Evolutionary conservation across 2,329 filamentous ascomycete species (phyloP).

Genomic region (Zymoseptoria crescenta): DNA sequence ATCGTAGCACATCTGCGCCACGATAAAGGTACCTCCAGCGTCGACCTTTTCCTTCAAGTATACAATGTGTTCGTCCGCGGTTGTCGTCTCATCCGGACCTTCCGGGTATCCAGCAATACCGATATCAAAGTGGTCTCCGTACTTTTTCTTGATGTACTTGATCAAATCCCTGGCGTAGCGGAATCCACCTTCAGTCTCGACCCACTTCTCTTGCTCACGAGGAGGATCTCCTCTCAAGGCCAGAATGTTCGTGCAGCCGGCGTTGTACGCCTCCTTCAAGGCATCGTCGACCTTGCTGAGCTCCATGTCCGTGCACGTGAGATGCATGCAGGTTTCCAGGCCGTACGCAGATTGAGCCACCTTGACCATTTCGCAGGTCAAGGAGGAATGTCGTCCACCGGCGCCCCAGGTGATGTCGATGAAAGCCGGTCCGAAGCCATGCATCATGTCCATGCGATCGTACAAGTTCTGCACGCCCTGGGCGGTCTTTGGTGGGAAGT

Average conservation of each 20-base stretch:
- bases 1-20: slow-evolving; percentile 99
- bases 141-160: slow-evolving; percentile 68
- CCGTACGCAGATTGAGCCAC: slow-evolving; percentile 93
- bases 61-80: slow-evolving; percentile 75
- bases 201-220: slow-evolving; percentile 89
- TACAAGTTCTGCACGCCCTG: slow-evolving; percentile 98
- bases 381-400: slow-evolving; percentile 78
- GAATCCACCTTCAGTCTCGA: slow-evolving; percentile 71
- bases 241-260: slow-evolving; percentile 94
- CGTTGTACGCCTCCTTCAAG: slow-evolving; percentile 78
- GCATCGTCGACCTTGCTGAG: slow-evolving; percentile 84
- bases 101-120: slow-evolving; percentile 96
- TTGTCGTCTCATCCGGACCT: slow-evolving; percentile 85
- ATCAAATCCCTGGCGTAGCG: slow-evolving; percentile 88
- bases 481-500: slow-evolving; percentile 96
- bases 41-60: slow-evolving; percentile 98
- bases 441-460: slow-evolving; percentile 99
- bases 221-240: slow-evolving; percentile 90
- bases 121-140: slow-evolving; percentile 91
- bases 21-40: slow-evolving; percentile 83
- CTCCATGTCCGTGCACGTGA: slow-evolving; percentile 98
- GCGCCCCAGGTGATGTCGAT: slow-evolving; percentile 99
- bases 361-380: slow-evolving; percentile 96
- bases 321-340: slow-evolving; percentile 96
- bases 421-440: slow-evolving; percentile 85